Percentiles rank a stretch among this genome's conserved stretches.
These are phyloP conservation scores for Darksidea phi DNA, from an alignment of 495 filamentous ascomycete genomes.

Conservation along the genomic window DNA sequence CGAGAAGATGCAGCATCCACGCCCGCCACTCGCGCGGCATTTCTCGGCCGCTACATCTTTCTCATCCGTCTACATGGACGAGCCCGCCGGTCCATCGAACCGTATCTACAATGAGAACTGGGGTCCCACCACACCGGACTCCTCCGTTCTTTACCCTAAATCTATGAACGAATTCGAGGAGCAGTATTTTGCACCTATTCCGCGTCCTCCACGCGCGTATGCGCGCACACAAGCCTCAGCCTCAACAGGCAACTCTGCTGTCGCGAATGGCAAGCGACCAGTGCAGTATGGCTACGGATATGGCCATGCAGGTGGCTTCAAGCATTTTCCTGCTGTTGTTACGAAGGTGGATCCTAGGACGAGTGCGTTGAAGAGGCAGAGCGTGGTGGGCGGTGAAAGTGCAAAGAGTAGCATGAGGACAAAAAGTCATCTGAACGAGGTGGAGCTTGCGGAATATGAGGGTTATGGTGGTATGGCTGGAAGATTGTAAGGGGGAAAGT, in stretches of 20 bases:
- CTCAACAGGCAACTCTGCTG: neutral
- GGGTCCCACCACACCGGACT: slow-evolving; percentile 20
- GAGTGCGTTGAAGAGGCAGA: slow-evolving; percentile 21
- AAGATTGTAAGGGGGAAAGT: slow-evolving; percentile 19
- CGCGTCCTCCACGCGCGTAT: neutral
- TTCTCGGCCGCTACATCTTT: slow-evolving; percentile 28
- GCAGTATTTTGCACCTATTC: slow-evolving; percentile 4
- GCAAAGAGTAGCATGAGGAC: slow-evolving; percentile 23
- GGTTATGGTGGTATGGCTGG: slow-evolving; percentile 19
- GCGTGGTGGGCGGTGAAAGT: slow-evolving; percentile 15
- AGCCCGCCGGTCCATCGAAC: slow-evolving; percentile 8
- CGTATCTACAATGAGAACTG: slow-evolving; percentile 17
- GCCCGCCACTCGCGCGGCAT: slow-evolving; percentile 14
- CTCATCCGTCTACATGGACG: slow-evolving; percentile 33
- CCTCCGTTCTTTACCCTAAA: slow-evolving; percentile 20
- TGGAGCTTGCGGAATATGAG: slow-evolving; percentile 27
- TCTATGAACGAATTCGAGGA: neutral
- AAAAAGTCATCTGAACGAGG: slow-evolving; percentile 31
- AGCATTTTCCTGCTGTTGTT: slow-evolving; percentile 1
- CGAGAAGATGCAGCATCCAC: slow-evolving; percentile 37
- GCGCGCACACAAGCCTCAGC: neutral
- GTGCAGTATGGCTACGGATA: slow-evolving; percentile 25
- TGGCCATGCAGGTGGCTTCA: slow-evolving; percentile 8
- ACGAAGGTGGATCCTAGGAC: slow-evolving; percentile 14
- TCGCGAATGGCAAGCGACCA: slow-evolving; percentile 9